Percentiles rank a stretch among this genome's conserved stretches.
Conservation (phyloP, 495 filamentous ascomycete genomes). For the Penicillium coprophilum region DNA sequence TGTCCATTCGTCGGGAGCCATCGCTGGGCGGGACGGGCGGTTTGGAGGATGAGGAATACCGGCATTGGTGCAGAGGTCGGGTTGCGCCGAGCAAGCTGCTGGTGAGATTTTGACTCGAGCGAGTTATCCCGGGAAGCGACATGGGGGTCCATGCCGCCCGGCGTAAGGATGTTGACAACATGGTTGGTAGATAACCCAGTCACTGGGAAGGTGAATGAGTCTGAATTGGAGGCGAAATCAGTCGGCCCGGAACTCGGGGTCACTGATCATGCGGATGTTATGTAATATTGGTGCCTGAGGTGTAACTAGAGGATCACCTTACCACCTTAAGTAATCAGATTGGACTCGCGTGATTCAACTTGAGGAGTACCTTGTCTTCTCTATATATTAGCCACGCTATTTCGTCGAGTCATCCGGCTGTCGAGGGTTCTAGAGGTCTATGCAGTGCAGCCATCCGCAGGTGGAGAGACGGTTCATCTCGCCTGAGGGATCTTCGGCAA, state of each 20-base stretch:
- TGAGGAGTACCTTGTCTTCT: neutral
- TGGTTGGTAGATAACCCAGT: constrained; percentile 35
- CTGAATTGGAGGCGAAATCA: constrained; percentile 45
- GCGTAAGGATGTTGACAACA: constrained; percentile 53
- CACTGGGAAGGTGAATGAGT: constrained; percentile 30
- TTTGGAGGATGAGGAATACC: constrained; percentile 56
- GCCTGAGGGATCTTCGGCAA: constrained; percentile 7
- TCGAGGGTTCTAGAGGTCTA: neutral
- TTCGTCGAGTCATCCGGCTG: neutral
- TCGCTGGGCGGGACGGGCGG: constrained; percentile 47
- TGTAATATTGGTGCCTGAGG: constrained; percentile 33
- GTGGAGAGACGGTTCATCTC: neutral
- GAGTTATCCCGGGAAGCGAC: constrained; percentile 41
- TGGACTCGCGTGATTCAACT: neutral
- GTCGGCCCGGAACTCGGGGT: constrained; percentile 37
- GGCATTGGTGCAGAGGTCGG: constrained; percentile 49
- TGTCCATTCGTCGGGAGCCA: constrained; percentile 43
- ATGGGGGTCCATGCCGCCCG: constrained; percentile 42
- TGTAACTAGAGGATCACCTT: too few species aligned
- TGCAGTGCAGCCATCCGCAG: neutral
- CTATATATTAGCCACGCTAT: neutral
- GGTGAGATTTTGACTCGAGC: constrained; percentile 32
- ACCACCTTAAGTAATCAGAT: neutral
- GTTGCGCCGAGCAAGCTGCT: constrained; percentile 34
- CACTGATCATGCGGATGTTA: constrained; percentile 45